Base-by-base conservation (phyloP, 805 yeast genomes). In the Wickerhamomyces ciferrii region DNA sequence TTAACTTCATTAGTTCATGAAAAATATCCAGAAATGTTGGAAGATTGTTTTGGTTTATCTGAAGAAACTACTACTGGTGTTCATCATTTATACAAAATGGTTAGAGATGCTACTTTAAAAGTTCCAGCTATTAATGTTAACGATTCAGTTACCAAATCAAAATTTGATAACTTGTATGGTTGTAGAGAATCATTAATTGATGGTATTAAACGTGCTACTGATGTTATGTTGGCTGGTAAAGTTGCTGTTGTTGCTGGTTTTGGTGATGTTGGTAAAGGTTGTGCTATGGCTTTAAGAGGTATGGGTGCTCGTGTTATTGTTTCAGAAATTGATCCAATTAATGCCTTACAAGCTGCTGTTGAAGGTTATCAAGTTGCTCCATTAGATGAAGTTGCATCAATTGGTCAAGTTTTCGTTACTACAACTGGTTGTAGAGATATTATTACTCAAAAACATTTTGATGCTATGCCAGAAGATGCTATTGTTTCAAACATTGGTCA, bases 1-100 rank as follows among this genome's bases (percentile, higher is more conserved):
- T 83, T 92, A 71, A 92, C 99, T 70, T 76, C 96, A 56, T 81
- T 92, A 54, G 98, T 94, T 56, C 98, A 94, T 79, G 90, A 88
- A 72, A 89, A 91, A 75, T 83, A 92, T 87, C 98, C 98, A 69
- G 97, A 92, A 76, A 84, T 88, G 91, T 81, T 92, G 73, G 81
- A 85, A 59, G 96, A 71, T 72, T 94, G 98, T 80, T 90, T 59
- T 79, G 99, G 99, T 76, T 73, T 92, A 57, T 87, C 96, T 58
- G 99, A 92, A 82, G 99, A 92, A 82, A 92, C 99, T 76, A 92
- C 99, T 70, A 92, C 99, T 59, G 99, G 99, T 87, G 98, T 92
- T 64, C 98, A 94, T 82, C 96, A 94, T 78, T 81, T 92, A 66
- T 94, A 92, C 91, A 87, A 84, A 81, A 86, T 90, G 96, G 71